Evolutionary conservation across 2,329 filamentous ascomycete genomes (phyloP).

Genomic region (Penicillium sp.): DNA sequence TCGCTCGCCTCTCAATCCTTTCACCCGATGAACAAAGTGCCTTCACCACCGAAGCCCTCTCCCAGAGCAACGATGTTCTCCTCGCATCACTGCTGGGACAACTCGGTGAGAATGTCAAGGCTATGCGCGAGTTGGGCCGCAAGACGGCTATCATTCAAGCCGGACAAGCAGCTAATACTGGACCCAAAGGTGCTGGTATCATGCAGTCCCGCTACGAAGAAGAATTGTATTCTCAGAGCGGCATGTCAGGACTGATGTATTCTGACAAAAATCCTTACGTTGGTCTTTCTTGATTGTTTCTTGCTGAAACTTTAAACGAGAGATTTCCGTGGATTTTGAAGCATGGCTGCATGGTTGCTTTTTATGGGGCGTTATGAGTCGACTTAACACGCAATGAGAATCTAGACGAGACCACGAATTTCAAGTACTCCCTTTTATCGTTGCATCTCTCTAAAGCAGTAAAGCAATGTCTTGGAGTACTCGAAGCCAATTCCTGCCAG

Average conservation of each 20-base stretch:
- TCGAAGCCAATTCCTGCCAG: no score
- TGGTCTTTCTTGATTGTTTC: no score
- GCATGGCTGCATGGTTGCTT: no score
- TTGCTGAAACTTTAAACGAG: no score
- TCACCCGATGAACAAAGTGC: conserved; percentile 61
- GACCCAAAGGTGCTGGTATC: conserved; percentile 21
- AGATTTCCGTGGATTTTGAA: no score
- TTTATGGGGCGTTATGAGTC: not conserved
- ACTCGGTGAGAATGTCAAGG: conserved; percentile 65
- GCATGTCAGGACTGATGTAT: no score
- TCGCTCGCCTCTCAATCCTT: conserved; percentile 75
- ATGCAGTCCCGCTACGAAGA: conserved; percentile 27
- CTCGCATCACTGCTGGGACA: conserved; percentile 69
- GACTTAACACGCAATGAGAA: no score
- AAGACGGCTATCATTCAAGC: conserved; percentile 61
- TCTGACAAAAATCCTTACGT: no score
- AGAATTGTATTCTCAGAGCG: conserved; percentile 20
- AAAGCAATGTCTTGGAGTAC: no score
- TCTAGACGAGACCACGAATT: conserved; percentile 11
- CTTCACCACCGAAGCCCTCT: conserved; percentile 64
- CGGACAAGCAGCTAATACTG: conserved; percentile 17
- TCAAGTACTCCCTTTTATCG: not conserved
- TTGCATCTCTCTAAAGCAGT: no score
- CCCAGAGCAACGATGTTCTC: conserved; percentile 77
- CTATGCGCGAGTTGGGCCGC: conserved; percentile 66